These are phyloP conservation scores for Sporothrix inflata DNA, from an alignment of 2,329 filamentous ascomycete genomes.

Conservation along the genomic window DNA sequence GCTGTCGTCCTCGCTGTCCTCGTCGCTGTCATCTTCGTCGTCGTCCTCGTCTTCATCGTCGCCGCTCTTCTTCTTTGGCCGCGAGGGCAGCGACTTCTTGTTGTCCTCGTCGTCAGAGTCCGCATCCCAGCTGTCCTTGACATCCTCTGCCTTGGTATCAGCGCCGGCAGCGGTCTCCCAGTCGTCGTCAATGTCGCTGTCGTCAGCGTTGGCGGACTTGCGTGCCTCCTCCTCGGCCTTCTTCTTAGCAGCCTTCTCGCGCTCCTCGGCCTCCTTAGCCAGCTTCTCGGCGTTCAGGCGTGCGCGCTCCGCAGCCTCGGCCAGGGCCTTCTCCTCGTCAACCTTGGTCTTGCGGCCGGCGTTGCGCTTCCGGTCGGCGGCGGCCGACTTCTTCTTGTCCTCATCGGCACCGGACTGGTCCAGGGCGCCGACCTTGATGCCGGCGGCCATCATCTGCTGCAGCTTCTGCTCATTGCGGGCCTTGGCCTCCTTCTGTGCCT, in stretches of 20 bases:
- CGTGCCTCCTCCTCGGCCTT: constrained; percentile 61
- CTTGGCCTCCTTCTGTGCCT: constrained; percentile 83
- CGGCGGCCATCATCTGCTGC: constrained; percentile 82
- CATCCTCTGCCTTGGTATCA: constrained; percentile 62
- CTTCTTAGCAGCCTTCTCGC: constrained; percentile 57
- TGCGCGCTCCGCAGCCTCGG: constrained; percentile 76
- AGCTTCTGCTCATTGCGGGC: constrained; percentile 76
- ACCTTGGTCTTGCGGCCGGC: constrained; percentile 62
- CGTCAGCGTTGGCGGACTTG: constrained; percentile 48
- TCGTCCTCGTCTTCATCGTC: constrained; percentile 42
- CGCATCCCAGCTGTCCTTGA: constrained; percentile 96
- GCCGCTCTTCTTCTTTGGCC: constrained; percentile 50
- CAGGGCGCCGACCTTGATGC: constrained; percentile 70
- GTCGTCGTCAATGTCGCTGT: constrained; percentile 73
- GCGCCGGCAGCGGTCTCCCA: constrained; percentile 86
- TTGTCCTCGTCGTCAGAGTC: constrained; percentile 72
- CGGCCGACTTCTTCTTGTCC: constrained; percentile 78
- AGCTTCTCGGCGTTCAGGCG: constrained; percentile 68
- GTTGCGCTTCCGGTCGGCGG: constrained; percentile 71
- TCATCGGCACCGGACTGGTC: constrained; percentile 54
- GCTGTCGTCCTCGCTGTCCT: constrained; percentile 48
- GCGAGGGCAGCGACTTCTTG: constrained; percentile 32
- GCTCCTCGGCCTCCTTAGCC: constrained; percentile 64
- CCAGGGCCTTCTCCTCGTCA: constrained; percentile 77
- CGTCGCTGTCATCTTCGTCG: constrained; percentile 41